Conservation (phyloP, 331 rosid species). For the Erythrophleum ivorense region DNA sequence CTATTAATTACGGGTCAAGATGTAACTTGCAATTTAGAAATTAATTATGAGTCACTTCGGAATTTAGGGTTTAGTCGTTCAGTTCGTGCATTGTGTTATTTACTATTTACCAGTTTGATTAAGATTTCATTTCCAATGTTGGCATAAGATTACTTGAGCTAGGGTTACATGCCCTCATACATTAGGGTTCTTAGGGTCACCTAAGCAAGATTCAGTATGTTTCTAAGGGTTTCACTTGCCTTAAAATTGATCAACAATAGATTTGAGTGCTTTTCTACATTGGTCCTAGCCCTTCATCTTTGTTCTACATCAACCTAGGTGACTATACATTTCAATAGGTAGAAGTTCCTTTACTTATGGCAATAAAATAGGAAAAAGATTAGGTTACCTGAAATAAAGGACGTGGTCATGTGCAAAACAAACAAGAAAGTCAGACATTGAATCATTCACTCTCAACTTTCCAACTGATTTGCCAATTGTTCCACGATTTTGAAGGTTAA, state of each 20-base stretch:
- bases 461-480: slow-evolving; percentile 99
- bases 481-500: slow-evolving; percentile 93
- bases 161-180: background rate
- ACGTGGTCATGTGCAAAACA: slow-evolving; percentile 95
- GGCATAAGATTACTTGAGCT: background rate
- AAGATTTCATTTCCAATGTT: background rate
- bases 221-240: slow-evolving; percentile 8
- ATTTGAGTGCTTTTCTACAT: background rate
- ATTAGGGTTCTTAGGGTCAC: background rate
- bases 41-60: too few species aligned
- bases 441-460: slow-evolving; percentile 89
- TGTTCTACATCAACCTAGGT: slow-evolving; percentile 12
- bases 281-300: background rate
- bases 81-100: background rate
- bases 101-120: background rate
- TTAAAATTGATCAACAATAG: slow-evolving; percentile 23
- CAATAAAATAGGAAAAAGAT: slow-evolving; percentile 15
- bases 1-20: background rate
- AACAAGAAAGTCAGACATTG: slow-evolving; percentile 95
- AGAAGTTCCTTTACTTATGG: slow-evolving; percentile 15
- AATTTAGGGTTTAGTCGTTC: background rate
- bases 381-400: slow-evolving; percentile 83
- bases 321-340: background rate
- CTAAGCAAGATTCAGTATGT: background rate
- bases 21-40: background rate